Percentiles rank a stretch among this genome's conserved stretches.
Conservation (phyloP, 2,329 filamentous ascomycete genomes). For the Aspergillus sp. region DNA sequence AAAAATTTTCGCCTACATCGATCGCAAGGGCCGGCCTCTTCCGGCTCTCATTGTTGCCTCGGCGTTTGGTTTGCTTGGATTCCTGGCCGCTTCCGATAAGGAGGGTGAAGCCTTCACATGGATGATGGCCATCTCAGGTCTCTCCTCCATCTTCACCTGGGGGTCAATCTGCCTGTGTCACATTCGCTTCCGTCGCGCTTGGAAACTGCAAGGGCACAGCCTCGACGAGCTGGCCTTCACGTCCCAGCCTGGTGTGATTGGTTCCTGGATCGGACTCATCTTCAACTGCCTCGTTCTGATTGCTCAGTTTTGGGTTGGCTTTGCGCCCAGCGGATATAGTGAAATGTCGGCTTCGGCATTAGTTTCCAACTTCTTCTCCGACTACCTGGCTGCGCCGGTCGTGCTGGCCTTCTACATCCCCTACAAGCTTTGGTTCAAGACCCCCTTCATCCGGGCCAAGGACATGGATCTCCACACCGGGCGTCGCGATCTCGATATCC, state of each 20-base stretch:
- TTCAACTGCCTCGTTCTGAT: conserved; percentile 76
- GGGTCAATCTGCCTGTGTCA: conserved; percentile 84
- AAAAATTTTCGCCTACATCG: conserved; percentile 74
- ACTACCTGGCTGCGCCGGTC: conserved; percentile 60
- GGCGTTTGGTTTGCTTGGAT: conserved; percentile 71
- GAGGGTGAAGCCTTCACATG: conserved; percentile 71
- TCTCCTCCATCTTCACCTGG: conserved; percentile 76
- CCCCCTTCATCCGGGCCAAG: conserved; percentile 63
- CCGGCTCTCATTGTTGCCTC: conserved; percentile 70
- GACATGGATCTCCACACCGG: conserved; percentile 90
- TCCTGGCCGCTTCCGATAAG: conserved; percentile 66
- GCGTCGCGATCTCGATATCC: conserved; percentile 79
- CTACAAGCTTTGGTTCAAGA: conserved; percentile 76
- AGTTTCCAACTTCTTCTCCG: conserved; percentile 68
- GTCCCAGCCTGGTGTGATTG: conserved; percentile 74
- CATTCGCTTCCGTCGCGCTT: conserved; percentile 86
- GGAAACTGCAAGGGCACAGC: conserved; percentile 68
- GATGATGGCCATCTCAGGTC: conserved; percentile 74
- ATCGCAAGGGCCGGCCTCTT: conserved; percentile 77
- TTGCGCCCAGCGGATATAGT: conserved; percentile 68
- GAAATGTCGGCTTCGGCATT: conserved; percentile 49
- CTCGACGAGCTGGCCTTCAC: conserved; percentile 77
- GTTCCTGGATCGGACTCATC: conserved; percentile 76
- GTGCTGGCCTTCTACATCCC: conserved; percentile 63
- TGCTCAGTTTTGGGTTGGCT: conserved; percentile 86